Conservation (phyloP, 148 eudicot species). For the Vaccinium vitisidaea region DNA sequence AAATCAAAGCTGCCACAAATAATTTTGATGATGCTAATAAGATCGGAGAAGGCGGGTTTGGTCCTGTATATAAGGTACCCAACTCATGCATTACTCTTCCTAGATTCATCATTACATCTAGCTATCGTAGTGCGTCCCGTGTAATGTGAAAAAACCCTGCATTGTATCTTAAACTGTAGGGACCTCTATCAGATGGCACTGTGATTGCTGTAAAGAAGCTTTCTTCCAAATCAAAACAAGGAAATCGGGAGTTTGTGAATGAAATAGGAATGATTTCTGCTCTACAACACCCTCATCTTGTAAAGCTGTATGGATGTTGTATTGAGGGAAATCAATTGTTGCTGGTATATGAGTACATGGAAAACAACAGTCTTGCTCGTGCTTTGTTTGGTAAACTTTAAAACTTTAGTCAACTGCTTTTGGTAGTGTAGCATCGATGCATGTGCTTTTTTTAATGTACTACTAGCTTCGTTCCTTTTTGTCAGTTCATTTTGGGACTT, state of each 20-base stretch:
- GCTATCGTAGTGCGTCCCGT: not conserved
- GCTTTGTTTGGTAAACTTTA: conserved; percentile 40
- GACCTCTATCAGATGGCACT: conserved; percentile 38
- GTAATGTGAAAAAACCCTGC: not conserved
- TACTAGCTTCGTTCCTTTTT: not conserved
- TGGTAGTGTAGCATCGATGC: not conserved
- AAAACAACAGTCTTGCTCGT: conserved; percentile 45
- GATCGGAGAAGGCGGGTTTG: conserved; percentile 52
- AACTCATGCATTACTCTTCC: not conserved
- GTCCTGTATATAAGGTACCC: conserved; percentile 42
- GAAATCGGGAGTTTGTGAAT: conserved; percentile 1
- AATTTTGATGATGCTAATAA: conserved; percentile 41
- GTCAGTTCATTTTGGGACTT: not conserved
- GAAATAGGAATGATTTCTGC: conserved; percentile 21
- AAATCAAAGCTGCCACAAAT: conserved; percentile 43
- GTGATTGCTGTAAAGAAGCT: conserved; percentile 33
- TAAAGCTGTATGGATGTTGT: conserved; percentile 45
- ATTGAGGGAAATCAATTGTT: conserved; percentile 41
- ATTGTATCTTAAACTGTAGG: conserved; percentile 25
- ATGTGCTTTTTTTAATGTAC: not conserved
- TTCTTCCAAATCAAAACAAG: conserved; percentile 2
- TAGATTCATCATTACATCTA: not conserved
- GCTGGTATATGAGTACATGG: conserved; percentile 27
- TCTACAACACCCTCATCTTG: conserved; percentile 36
- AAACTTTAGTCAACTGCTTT: not conserved